These are phyloP conservation scores for Poteriospumella lacustris DNA, from an alignment of 108 stramenopile species.

Conservation along the genomic window DNA sequence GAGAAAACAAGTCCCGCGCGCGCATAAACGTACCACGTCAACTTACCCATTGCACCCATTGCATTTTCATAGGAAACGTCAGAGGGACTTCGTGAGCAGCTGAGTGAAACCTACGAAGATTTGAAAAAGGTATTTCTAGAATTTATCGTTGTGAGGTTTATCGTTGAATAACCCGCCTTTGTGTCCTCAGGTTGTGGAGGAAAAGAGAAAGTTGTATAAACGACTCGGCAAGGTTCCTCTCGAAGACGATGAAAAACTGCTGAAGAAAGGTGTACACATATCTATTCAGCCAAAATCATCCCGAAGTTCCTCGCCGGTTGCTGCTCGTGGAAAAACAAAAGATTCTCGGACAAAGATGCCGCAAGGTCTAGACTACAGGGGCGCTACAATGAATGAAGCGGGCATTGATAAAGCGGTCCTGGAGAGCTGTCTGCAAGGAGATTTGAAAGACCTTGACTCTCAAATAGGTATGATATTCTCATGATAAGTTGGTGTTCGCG, in stretches of 20 bases:
- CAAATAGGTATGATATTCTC: constrained; percentile 4
- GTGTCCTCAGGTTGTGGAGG: not conserved
- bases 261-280: too few relatives aligned
- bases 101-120: not conserved
- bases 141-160: not conserved
- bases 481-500: too few relatives aligned
- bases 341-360: too few relatives aligned
- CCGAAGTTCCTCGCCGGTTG: too few relatives aligned
- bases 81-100: not conserved
- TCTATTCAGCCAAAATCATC: too few relatives aligned
- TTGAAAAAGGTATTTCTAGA: not conserved
- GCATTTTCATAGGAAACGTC: not conserved
- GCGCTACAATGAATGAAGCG: too few relatives aligned
- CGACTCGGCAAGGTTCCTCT: not conserved
- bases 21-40: too few relatives aligned
- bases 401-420: too few relatives aligned
- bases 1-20: too few relatives aligned
- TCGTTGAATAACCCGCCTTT: not conserved
- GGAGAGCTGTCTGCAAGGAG: not conserved
- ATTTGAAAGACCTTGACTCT: not conserved
- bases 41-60: too few relatives aligned
- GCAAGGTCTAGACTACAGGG: too few relatives aligned
- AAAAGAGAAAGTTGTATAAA: constrained; percentile 4
- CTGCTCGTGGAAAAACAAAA: too few relatives aligned
- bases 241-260: not conserved